Conservation (phyloP, 768 basidiomycete genomes). For the Boletus tomentosulus region DNA sequence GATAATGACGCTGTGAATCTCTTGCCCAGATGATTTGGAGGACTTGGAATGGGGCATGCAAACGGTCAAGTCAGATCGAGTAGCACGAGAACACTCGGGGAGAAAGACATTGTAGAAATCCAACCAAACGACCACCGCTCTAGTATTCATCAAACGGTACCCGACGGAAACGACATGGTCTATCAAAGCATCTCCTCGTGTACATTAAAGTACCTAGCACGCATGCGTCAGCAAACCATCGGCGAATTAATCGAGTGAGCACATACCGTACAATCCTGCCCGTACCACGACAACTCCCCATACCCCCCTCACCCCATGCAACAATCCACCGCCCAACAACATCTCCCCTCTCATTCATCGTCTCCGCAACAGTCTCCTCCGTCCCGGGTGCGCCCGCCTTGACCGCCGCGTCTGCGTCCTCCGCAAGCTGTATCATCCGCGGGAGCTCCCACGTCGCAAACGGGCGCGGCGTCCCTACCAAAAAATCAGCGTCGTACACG, state of each 20-base stretch:
- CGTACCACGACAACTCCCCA: slow-evolving; percentile 56
- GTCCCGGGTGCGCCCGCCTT: slow-evolving; percentile 39
- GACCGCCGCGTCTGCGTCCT: slow-evolving; percentile 30
- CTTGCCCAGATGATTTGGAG: background rate
- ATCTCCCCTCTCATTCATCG: slow-evolving; percentile 51
- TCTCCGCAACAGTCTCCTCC: slow-evolving; percentile 83
- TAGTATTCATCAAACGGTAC: background rate
- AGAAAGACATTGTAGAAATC: no score
- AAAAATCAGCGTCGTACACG: slow-evolving; percentile 70
- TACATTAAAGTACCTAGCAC: slow-evolving; percentile 46
- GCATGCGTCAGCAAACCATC: background rate
- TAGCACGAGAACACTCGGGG: no score
- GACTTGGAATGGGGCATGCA: no score
- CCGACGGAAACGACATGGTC: background rate
- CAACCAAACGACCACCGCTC: no score
- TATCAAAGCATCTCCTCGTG: slow-evolving; percentile 44
- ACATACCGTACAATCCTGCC: slow-evolving; percentile 66
- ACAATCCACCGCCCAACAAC: slow-evolving; percentile 78
- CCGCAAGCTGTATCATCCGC: slow-evolving; percentile 44
- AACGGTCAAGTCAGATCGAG: no score
- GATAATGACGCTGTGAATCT: background rate
- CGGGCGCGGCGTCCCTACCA: slow-evolving; percentile 60
- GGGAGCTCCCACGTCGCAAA: slow-evolving; percentile 84
- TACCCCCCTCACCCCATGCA: slow-evolving; percentile 63
- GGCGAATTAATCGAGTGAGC: background rate